These are phyloP conservation scores for Candida albicans DNA, from an alignment of 1,139 yeast genomes.

Conservation along the genomic window DNA sequence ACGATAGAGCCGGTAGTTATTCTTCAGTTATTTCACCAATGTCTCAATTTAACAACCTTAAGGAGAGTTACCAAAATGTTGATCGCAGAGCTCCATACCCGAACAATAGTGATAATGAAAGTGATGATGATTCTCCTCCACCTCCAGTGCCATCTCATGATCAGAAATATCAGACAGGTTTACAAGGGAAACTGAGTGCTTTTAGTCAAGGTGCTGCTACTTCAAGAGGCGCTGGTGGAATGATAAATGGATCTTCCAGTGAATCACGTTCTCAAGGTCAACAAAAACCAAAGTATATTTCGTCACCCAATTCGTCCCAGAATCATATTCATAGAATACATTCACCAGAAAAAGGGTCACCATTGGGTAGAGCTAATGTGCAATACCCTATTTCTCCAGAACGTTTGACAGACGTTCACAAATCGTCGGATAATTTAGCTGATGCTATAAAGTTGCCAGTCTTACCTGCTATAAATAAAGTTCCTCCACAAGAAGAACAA, in stretches of 20 bases:
- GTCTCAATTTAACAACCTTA: conserved; percentile 57
- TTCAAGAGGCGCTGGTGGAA: conserved; percentile 17
- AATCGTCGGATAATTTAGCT: conserved; percentile 5
- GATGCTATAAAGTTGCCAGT: conserved; percentile 3
- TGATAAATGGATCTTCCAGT: conserved; percentile 14
- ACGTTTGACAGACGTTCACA: conserved; percentile 7
- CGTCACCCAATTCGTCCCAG: conserved; percentile 38
- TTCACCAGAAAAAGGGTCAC: conserved; percentile 9
- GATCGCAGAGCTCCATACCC: conserved; percentile 11
- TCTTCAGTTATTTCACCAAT: conserved; percentile 49
- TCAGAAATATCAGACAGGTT: conserved; percentile 7
- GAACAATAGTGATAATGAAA: conserved; percentile 15
- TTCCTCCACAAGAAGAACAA: conserved; percentile 10
- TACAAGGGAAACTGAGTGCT: conserved; percentile 17
- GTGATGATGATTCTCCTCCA: conserved; percentile 20
- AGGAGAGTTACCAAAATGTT: conserved; percentile 38
- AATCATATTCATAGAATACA: conserved; percentile 23
- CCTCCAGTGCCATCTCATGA: conserved; percentile 29
- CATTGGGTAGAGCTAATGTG: conserved; percentile 12
- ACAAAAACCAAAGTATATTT: conserved; percentile 32
- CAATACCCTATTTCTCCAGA: conserved; percentile 17
- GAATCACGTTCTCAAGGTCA: conserved; percentile 12
- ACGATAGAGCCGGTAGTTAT: conserved; percentile 35
- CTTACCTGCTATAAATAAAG: conserved; percentile 12
- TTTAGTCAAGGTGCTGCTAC: conserved; percentile 23